Conservation (phyloP, 176 grass and related monocot genomes). For the Cymbopogon citratus region DNA sequence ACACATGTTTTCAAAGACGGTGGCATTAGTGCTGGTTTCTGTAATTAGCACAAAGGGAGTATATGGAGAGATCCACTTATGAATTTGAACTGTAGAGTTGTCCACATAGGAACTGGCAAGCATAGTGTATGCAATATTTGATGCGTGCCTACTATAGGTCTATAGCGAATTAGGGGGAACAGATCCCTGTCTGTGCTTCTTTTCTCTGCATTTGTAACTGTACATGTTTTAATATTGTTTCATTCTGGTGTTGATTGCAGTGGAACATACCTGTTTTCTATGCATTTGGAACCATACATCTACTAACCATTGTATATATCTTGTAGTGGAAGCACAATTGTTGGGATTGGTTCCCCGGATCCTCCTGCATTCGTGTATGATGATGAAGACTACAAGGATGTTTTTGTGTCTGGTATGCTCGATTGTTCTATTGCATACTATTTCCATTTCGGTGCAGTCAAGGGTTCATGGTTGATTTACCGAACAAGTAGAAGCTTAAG, state of each 20-base stretch:
- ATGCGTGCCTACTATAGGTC: not conserved
- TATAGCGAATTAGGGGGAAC: not conserved
- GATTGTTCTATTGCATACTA: not conserved
- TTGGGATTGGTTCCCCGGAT: conserved; percentile 86
- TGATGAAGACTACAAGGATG: conserved; percentile 92
- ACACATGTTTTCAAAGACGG: not conserved
- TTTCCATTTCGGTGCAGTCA: not conserved
- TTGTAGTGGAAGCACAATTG: conserved; percentile 93
- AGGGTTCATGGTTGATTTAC: not conserved
- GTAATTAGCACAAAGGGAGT: not conserved
- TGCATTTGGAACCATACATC: not conserved
- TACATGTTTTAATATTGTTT: not conserved
- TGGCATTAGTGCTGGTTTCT: not conserved
- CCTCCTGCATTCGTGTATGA: conserved; percentile 88
- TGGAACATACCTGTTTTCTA: not conserved
- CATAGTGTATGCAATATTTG: not conserved
- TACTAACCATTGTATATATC: not conserved
- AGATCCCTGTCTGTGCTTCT: not conserved
- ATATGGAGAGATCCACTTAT: not conserved
- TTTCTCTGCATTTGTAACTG: not conserved
- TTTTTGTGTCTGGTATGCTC: conserved; percentile 86
- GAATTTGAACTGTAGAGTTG: not conserved
- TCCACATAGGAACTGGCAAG: not conserved
- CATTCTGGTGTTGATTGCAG: not conserved
- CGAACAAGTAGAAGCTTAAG: not conserved